phyloP scores from a whole-genome alignment of 1,139 yeast genomes.

The Blastobotrys indianensis region DNA sequence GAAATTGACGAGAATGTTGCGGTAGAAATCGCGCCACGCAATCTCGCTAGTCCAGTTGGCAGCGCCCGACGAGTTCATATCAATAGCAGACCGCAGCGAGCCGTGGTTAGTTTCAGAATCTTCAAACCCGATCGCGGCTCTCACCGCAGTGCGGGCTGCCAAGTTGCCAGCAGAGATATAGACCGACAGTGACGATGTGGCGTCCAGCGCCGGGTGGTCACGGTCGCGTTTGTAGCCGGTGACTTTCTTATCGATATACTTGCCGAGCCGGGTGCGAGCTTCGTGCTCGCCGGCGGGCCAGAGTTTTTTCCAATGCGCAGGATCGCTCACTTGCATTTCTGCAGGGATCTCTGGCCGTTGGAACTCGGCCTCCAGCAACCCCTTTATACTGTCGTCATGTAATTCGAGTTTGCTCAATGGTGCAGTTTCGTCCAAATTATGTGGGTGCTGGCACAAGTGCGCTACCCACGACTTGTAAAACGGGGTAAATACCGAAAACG shows the following conservation, averaged over 20 bases:
- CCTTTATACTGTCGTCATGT: neutral
- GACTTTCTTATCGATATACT: slow-evolving; percentile 32
- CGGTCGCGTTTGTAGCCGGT: slow-evolving; percentile 33
- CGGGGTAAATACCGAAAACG: slow-evolving; percentile 48
- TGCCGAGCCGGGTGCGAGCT: slow-evolving; percentile 33
- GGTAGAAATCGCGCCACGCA: slow-evolving; percentile 55
- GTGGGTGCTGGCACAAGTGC: slow-evolving; percentile 14
- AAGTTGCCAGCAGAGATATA: slow-evolving; percentile 46
- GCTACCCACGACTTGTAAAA: slow-evolving; percentile 47
- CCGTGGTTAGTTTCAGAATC: slow-evolving; percentile 26
- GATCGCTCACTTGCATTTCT: neutral
- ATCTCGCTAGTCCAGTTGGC: slow-evolving; percentile 47
- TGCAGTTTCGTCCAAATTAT: slow-evolving; percentile 7
- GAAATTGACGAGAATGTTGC: slow-evolving; percentile 44
- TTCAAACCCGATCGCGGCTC: slow-evolving; percentile 14
- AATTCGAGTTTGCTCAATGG: neutral
- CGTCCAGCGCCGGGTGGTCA: slow-evolving; percentile 26
- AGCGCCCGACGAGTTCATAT: slow-evolving; percentile 29
- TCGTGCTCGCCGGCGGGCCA: slow-evolving; percentile 40
- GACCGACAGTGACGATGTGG: slow-evolving; percentile 42
- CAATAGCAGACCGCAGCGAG: slow-evolving; percentile 29
- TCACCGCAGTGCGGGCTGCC: slow-evolving; percentile 39
- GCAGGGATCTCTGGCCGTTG: slow-evolving; percentile 6
- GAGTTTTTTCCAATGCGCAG: slow-evolving; percentile 21
- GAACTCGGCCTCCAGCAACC: neutral